These are phyloP conservation scores for Globomyces sp. DNA, from an alignment of 371 early-diverging fungal genomes.

Conservation along the genomic window DNA sequence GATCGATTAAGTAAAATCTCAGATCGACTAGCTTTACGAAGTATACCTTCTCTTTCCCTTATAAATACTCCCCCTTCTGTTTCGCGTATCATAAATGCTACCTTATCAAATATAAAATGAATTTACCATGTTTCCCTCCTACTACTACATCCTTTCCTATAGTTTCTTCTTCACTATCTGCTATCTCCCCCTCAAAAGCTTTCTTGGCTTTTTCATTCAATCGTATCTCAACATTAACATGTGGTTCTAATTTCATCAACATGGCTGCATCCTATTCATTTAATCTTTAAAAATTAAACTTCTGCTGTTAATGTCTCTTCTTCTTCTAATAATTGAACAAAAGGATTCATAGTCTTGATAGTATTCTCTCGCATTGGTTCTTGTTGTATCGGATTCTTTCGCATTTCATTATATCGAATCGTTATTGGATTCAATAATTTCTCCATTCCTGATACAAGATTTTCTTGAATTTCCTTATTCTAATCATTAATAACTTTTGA, in stretches of 20 bases:
- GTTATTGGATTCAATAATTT: slow-evolving; percentile 66
- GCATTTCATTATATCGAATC: slow-evolving; percentile 16
- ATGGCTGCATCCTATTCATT: slow-evolving; percentile 71
- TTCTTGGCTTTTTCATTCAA: slow-evolving; percentile 44
- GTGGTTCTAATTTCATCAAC: slow-evolving; percentile 69
- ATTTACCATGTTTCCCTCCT: slow-evolving; percentile 25
- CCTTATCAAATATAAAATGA: no score
- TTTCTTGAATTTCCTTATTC: slow-evolving; percentile 36
- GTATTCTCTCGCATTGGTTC: slow-evolving; percentile 66
- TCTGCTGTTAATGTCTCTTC: slow-evolving; percentile 64
- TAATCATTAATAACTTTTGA: slow-evolving; percentile 30
- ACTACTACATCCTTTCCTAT: slow-evolving; percentile 27
- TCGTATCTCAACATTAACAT: slow-evolving; percentile 56
- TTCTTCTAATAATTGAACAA: slow-evolving; percentile 78
- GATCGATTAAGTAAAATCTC: slow-evolving; percentile 1
- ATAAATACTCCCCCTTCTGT: slow-evolving; percentile 33
- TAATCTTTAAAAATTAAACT: slow-evolving; percentile 27
- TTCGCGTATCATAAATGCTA: slow-evolving; percentile 51
- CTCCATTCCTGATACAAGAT: slow-evolving; percentile 76
- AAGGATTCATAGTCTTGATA: slow-evolving; percentile 71
- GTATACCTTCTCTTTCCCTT: slow-evolving; percentile 10
- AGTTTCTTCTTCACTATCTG: slow-evolving; percentile 11
- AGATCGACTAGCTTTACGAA: slow-evolving; percentile 6
- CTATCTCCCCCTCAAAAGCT: slow-evolving; percentile 40
- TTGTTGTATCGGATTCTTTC: neutral